These are phyloP conservation scores for Ogataea kodamae DNA, from an alignment of 805 yeast genomes.

Conservation along the genomic window DNA sequence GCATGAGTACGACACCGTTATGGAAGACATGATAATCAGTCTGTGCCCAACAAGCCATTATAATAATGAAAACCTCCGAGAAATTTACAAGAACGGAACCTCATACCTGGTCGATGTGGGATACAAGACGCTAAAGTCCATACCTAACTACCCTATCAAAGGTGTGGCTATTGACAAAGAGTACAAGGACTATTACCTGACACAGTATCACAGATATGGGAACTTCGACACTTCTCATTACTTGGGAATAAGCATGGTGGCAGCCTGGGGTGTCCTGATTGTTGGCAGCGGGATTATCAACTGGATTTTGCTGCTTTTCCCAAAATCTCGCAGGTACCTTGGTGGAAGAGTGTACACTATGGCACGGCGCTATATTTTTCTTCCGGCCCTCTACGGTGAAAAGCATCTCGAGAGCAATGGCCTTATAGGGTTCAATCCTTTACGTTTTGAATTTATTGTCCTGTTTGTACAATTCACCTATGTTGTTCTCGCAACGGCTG, in stretches of 20 bases:
- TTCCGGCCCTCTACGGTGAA: constrained; percentile 24
- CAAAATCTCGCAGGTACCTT: constrained; percentile 31
- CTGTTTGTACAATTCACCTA: constrained; percentile 37
- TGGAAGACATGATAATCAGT: constrained; percentile 21
- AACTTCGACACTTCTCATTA: constrained; percentile 41
- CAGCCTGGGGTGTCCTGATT: constrained; percentile 47
- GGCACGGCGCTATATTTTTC: constrained; percentile 26
- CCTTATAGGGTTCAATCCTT: constrained; percentile 41
- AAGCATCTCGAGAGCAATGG: constrained; percentile 22
- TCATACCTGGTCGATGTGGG: constrained; percentile 35
- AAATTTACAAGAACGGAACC: constrained; percentile 41
- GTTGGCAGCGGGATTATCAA: constrained; percentile 40
- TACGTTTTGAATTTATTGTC: constrained; percentile 47
- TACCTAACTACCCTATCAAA: constrained; percentile 37
- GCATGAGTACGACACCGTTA: constrained; percentile 14
- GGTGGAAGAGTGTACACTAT: constrained; percentile 29
- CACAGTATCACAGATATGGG: constrained; percentile 31
- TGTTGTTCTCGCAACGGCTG: constrained; percentile 17
- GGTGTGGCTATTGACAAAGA: constrained; percentile 20
- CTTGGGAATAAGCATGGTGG: constrained; percentile 44
- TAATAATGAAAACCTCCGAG: constrained; percentile 34
- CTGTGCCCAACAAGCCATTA: constrained; percentile 25
- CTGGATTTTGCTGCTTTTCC: constrained; percentile 40
- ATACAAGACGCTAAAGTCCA: constrained; percentile 23
- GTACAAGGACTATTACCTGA: constrained; percentile 25